A percentile compares a stretch with the other conserved stretches of the same genome.
phyloP scores from a whole-genome alignment of 768 basidiomycete genomes.

The Amylocystis lapponica region DNA sequence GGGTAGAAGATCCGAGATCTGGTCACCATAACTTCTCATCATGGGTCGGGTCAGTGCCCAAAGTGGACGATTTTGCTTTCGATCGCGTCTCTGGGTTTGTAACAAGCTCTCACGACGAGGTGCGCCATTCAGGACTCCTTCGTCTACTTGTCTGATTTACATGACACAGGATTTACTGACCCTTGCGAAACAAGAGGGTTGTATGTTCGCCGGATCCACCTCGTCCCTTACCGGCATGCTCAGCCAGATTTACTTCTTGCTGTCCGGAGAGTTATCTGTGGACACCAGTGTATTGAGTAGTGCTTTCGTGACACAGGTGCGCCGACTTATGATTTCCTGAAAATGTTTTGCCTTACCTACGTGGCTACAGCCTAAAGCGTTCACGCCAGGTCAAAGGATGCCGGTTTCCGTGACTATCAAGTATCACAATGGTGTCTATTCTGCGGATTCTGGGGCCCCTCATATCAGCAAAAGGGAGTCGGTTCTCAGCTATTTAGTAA shows the following conservation, averaged over 20 bases:
- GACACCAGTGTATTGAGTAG: conserved; percentile 57
- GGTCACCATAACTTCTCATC: conserved; percentile 81
- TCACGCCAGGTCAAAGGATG: conserved; percentile 75
- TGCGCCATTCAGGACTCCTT: conserved; percentile 24
- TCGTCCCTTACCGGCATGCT: conserved; percentile 84
- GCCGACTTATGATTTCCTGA: conserved; percentile 14
- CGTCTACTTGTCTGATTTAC: not conserved
- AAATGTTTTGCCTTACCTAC: not conserved
- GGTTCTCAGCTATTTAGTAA: too few species aligned
- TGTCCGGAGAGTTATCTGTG: conserved; percentile 66
- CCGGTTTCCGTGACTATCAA: conserved; percentile 67
- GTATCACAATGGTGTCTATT: conserved; percentile 59
- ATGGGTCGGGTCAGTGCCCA: conserved; percentile 66
- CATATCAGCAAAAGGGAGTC: not conserved
- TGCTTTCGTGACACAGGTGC: conserved; percentile 54
- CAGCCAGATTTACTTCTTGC: conserved; percentile 81
- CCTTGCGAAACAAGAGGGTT: conserved; percentile 53
- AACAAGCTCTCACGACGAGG: conserved; percentile 72
- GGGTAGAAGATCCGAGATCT: conserved; percentile 82
- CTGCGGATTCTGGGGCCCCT: conserved; percentile 49
- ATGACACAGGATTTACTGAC: conserved; percentile 51
- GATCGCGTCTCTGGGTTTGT: conserved; percentile 69
- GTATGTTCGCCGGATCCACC: conserved; percentile 78
- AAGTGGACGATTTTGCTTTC: conserved; percentile 80
- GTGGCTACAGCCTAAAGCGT: conserved; percentile 24